Conservation (phyloP, 2,329 filamentous ascomycete species). For the Metarhizium rileyi region DNA sequence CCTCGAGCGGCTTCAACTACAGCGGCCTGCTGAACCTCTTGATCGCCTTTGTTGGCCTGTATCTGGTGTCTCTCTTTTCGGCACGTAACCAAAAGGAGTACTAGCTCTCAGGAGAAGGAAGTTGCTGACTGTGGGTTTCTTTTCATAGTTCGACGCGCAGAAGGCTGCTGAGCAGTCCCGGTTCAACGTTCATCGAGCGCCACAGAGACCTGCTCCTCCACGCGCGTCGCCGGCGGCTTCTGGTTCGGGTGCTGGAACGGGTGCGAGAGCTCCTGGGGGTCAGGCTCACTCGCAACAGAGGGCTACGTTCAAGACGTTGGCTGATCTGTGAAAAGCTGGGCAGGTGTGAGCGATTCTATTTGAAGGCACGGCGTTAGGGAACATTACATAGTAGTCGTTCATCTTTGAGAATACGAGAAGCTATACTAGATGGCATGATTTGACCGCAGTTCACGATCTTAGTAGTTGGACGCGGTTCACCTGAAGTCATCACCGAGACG, state of each 20-base stretch:
- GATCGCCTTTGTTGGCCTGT: slow-evolving; percentile 49
- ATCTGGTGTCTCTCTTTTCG: slow-evolving; percentile 51
- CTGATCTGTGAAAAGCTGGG: slow-evolving; percentile 33
- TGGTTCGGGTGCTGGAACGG: slow-evolving; percentile 1
- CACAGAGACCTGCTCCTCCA: slow-evolving; percentile 2
- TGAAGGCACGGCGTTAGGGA: not conserved
- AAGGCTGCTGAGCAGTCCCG: slow-evolving; percentile 48
- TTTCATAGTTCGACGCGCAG: slow-evolving; percentile 51
- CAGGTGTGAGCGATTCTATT: not conserved
- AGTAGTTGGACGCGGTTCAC: no score
- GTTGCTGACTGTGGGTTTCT: slow-evolving; percentile 14
- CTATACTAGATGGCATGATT: not conserved
- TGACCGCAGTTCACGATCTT: no score
- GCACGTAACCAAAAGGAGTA: slow-evolving; percentile 27
- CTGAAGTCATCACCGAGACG: no score
- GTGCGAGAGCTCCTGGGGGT: slow-evolving; percentile 11
- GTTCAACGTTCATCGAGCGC: slow-evolving; percentile 42
- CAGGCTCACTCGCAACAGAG: slow-evolving; percentile 20
- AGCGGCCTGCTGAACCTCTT: slow-evolving; percentile 39
- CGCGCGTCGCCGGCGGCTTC: not conserved
- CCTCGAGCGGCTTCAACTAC: slow-evolving; percentile 21
- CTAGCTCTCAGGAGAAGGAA: not conserved
- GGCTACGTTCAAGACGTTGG: slow-evolving; percentile 40
- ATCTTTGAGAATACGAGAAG: not conserved
- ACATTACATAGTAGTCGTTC: not conserved